Base-by-base conservation (phyloP, 2,329 filamentous ascomycete species). In the Cercospora beticola region DNA sequence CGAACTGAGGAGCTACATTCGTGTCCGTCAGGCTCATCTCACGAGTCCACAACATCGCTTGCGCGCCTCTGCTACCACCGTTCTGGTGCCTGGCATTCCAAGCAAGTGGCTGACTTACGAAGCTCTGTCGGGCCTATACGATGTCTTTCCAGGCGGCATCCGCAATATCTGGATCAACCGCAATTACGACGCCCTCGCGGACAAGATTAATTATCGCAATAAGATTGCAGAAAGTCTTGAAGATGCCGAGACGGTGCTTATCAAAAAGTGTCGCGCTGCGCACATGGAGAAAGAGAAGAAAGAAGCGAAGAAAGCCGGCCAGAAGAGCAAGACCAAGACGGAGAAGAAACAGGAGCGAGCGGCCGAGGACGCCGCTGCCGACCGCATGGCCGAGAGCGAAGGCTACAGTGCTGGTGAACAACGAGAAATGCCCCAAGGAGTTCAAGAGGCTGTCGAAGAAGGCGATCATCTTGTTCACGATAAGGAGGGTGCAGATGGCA, bases 141-240 rank as follows among this genome's bases (percentile, higher is more conserved):
- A 99, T 78, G 94, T 98, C 1, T 98, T 97, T 74, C 95, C 95
- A 0, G 95, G 95, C 21, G 95, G 95, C 31, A 90, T 99, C 76
- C 88, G 92, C 68, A 98, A 98, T 74, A 92, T 99, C 58, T 99
- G 94, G 94, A 89, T 99, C 74, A 99, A 97, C 68, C 88, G 94
- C 70, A 92, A 99, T 77, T 90, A 93, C 73, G 92, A 94, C 54
- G 86, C 90, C 8, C 86, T 99, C 10, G 86, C 92, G 58, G 90
- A 94, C 70, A 98, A 98, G 78, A 91, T 98, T 57, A 87, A 92
- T 60, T 83, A 88, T 71, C 87, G 95, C 56, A 88, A 93, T 69
- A 82, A 86, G 8, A 82, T 97, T 14, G 93, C 94, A 58, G 79
- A 85, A 52, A 83, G 84, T 66, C 86, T 99, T 0, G 95, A 99